Evolutionary conservation across 2,329 filamentous ascomycete species (phyloP).

Genomic region (Trichoderma simmonsii): DNA sequence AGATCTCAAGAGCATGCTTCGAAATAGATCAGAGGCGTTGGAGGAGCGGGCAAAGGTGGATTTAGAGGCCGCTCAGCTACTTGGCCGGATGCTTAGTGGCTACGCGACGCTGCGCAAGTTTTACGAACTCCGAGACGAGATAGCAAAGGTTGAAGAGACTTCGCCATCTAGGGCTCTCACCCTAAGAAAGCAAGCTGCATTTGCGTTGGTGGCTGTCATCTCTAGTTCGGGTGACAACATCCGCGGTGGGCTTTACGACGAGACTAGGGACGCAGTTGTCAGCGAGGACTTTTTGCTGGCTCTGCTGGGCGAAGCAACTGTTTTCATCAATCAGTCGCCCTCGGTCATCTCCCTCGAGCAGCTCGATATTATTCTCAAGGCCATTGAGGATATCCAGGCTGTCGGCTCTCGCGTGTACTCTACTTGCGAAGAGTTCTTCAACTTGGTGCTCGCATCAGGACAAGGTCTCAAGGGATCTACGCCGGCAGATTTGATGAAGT

Average conservation of each 20-base stretch:
- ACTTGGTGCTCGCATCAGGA: slow-evolving; percentile 68
- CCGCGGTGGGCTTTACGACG: slow-evolving; percentile 84
- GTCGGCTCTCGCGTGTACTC: slow-evolving; percentile 68
- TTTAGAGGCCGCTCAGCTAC: slow-evolving; percentile 73
- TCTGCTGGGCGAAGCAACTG: slow-evolving; percentile 77
- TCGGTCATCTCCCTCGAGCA: slow-evolving; percentile 65
- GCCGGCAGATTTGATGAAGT: slow-evolving; percentile 61
- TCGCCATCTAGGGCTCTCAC: slow-evolving; percentile 47
- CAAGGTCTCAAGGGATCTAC: slow-evolving; percentile 60
- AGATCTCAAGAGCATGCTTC: slow-evolving; percentile 66
- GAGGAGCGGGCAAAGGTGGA: slow-evolving; percentile 71
- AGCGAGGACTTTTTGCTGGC: slow-evolving; percentile 83
- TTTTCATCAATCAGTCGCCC: slow-evolving; percentile 63
- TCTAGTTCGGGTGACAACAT: slow-evolving; percentile 86
- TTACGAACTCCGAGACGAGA: slow-evolving; percentile 76
- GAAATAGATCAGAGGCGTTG: slow-evolving; percentile 68
- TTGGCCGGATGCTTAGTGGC: slow-evolving; percentile 83
- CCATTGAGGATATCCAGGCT: slow-evolving; percentile 75
- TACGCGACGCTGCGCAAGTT: slow-evolving; percentile 89
- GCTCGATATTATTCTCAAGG: slow-evolving; percentile 71
- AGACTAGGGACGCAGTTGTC: slow-evolving; percentile 74
- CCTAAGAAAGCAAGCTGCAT: slow-evolving; percentile 65
- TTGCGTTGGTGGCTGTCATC: slow-evolving; percentile 77
- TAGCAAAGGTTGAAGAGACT: slow-evolving; percentile 27
- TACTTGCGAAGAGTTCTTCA: slow-evolving; percentile 75